phyloP scores from a whole-genome alignment of 106 monocot species.

The Dendrobium huoshanense region DNA sequence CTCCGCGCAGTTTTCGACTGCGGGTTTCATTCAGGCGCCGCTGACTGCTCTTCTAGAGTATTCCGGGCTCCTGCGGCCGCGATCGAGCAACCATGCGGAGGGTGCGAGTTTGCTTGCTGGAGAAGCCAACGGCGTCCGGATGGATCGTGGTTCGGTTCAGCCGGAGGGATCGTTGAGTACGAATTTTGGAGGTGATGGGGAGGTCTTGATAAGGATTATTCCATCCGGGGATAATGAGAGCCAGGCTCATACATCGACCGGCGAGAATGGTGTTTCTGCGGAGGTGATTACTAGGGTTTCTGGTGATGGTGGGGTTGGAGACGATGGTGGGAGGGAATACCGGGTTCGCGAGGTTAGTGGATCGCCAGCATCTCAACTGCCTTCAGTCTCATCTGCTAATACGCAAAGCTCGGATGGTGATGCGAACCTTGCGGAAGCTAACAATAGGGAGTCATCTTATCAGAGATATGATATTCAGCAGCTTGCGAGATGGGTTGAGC shows the following conservation, averaged over 20 bases:
- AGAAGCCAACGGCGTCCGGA: neutral
- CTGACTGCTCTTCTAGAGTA: constrained; percentile 72
- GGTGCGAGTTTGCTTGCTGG: constrained; percentile 23
- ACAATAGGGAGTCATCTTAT: constrained; percentile 46
- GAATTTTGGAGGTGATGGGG: constrained; percentile 27
- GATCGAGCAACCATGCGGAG: constrained; percentile 25
- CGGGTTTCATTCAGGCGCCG: constrained; percentile 67
- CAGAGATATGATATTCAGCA: constrained; percentile 96
- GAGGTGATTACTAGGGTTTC: neutral
- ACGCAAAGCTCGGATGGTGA: constrained; percentile 20
- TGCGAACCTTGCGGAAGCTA: constrained; percentile 22
- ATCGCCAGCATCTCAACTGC: constrained; percentile 12
- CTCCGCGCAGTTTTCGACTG: constrained; percentile 48
- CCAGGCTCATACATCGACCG: constrained; percentile 7
- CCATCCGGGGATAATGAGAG: constrained; percentile 43
- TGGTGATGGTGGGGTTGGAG: constrained; percentile 13
- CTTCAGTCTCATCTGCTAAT: constrained; percentile 6
- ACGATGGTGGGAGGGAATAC: constrained; percentile 5
- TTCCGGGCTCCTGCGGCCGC: constrained; percentile 51
- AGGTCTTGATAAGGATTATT: constrained; percentile 80
- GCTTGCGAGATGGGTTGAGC: constrained; percentile 88
- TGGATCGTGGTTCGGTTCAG: constrained; percentile 5
- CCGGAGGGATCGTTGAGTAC: constrained; percentile 11
- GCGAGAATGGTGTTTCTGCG: constrained; percentile 11
- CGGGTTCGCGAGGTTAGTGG: neutral